A percentile compares a stretch with the other conserved stretches of the same genome.
These are phyloP conservation scores for Hsuehochloa calcarea DNA, from an alignment of 176 grass and related monocot species.

Conservation along the genomic window DNA sequence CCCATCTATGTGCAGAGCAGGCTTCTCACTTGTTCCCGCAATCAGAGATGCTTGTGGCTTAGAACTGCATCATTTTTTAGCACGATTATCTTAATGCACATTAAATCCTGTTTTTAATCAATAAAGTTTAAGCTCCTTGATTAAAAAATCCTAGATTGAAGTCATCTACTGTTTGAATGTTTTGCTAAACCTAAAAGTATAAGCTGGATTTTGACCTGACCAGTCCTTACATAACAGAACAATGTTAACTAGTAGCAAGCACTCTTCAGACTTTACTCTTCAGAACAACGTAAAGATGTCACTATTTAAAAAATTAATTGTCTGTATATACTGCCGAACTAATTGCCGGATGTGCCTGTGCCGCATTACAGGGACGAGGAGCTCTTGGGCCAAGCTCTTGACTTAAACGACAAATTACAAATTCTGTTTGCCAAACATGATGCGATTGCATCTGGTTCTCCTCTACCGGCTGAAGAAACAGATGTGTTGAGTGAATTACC, in stretches of 20 bases:
- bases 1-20: too few species aligned
- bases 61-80: not conserved
- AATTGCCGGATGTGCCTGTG: not conserved
- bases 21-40: too few species aligned
- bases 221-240: not conserved
- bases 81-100: not conserved
- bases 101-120: not conserved
- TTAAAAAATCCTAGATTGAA: not conserved
- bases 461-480: constrained; percentile 43
- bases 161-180: not conserved
- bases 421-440: constrained; percentile 68
- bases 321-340: too few species aligned
- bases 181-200: not conserved
- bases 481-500: constrained; percentile 4
- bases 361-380: constrained; percentile 60
- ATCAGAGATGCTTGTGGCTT: not conserved
- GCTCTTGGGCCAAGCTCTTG: constrained; percentile 65
- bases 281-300: not conserved
- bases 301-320: not conserved
- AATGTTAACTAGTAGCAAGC: not conserved
- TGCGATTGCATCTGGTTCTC: constrained; percentile 63
- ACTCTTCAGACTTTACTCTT: not conserved
- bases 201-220: not conserved
- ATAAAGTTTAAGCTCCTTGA: not conserved
- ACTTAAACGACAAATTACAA: constrained; percentile 81